phyloP scores from a whole-genome alignment of 768 basidiomycete genomes.

The button mushroom (Agaricus bisporus) region DNA sequence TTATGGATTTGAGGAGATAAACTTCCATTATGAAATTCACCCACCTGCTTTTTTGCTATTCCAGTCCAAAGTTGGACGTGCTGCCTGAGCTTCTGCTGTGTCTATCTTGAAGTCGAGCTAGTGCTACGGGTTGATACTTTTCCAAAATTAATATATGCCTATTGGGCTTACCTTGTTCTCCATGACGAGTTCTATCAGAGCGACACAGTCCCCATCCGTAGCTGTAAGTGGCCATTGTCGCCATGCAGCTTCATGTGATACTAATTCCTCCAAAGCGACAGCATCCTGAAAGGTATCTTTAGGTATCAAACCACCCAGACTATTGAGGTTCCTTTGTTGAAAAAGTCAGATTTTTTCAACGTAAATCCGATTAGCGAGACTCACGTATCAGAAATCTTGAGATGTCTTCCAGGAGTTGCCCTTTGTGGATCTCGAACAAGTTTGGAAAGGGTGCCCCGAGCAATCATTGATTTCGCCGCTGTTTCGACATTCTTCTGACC shows the following conservation, averaged over 20 bases:
- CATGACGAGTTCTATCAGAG: conserved; percentile 76
- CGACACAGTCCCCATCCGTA: conserved; percentile 75
- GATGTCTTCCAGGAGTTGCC: conserved; percentile 61
- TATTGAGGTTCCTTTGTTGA: conserved; percentile 53
- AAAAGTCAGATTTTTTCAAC: not conserved
- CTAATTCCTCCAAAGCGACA: conserved; percentile 45
- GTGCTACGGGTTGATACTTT: not conserved
- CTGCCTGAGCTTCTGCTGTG: conserved; percentile 48
- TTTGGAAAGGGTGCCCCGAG: conserved; percentile 62
- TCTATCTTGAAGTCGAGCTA: conserved; percentile 75
- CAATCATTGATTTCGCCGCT: conserved; percentile 56
- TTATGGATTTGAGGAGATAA: not conserved
- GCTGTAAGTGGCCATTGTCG: conserved; percentile 78
- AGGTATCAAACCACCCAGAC: conserved; percentile 57
- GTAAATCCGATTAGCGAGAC: conserved; percentile 7
- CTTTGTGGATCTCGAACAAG: conserved; percentile 56
- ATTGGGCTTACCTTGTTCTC: conserved; percentile 55
- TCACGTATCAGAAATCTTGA: conserved; percentile 72
- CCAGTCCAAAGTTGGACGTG: conserved; percentile 61
- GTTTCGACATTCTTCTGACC: conserved; percentile 49
- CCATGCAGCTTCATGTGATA: conserved; percentile 45
- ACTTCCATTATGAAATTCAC: conserved; percentile 10
- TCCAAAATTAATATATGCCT: not conserved
- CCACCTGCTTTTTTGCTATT: conserved; percentile 87
- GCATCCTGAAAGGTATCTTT: conserved; percentile 72